phyloP scores from a whole-genome alignment of 805 yeast species.

The Myxozyma neglecta region DNA sequence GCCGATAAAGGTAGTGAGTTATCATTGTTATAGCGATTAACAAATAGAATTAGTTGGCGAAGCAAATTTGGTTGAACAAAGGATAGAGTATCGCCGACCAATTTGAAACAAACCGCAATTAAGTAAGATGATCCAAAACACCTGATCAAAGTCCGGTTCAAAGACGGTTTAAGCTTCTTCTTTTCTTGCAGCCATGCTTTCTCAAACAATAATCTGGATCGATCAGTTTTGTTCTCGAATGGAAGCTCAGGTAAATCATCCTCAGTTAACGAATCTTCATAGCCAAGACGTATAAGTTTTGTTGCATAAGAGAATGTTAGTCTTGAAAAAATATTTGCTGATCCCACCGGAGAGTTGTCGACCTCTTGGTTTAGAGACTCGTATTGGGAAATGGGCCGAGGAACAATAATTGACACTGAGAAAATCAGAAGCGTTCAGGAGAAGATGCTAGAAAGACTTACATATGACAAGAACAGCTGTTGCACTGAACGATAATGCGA shows the following conservation, averaged over 20 bases:
- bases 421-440: background rate
- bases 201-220: slow-evolving; percentile 49
- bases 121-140: slow-evolving; percentile 73
- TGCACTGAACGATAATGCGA: slow-evolving; percentile 6
- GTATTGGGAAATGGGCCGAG: slow-evolving; percentile 39
- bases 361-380: slow-evolving; percentile 40
- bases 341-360: slow-evolving; percentile 42
- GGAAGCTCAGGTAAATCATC: slow-evolving; percentile 82
- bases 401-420: slow-evolving; percentile 35
- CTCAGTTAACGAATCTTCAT: slow-evolving; percentile 49
- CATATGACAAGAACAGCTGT: slow-evolving; percentile 8
- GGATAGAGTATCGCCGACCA: slow-evolving; percentile 69
- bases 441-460: background rate
- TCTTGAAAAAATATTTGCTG: slow-evolving; percentile 69
- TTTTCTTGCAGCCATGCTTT: slow-evolving; percentile 62
- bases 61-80: slow-evolving; percentile 82
- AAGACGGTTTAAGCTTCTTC: slow-evolving; percentile 48
- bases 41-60: slow-evolving; percentile 60
- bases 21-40: slow-evolving; percentile 46
- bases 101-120: slow-evolving; percentile 70
- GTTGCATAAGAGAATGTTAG: slow-evolving; percentile 91
- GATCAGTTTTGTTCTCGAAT: slow-evolving; percentile 53
- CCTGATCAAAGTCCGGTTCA: slow-evolving; percentile 56
- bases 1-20: slow-evolving; percentile 50
- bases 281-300: slow-evolving; percentile 75